A percentile compares a stretch with the other conserved stretches of the same genome.
These are phyloP conservation scores for Fulvia fulva DNA, from an alignment of 2,329 filamentous ascomycete species.

Conservation along the genomic window DNA sequence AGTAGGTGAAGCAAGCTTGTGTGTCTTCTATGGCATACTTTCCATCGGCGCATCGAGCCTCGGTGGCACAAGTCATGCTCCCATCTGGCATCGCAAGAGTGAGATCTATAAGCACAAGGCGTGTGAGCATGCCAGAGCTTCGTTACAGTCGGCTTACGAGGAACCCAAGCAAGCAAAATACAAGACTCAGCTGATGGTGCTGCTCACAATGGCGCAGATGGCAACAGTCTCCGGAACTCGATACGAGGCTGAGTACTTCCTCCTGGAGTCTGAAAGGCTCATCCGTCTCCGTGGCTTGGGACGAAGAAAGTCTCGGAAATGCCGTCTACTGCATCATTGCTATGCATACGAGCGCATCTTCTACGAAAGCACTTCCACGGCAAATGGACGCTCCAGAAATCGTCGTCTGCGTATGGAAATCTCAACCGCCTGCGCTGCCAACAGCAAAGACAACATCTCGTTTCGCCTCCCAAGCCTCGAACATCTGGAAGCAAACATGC, in stretches of 20 bases:
- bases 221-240: neutral
- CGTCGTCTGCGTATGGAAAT: neutral
- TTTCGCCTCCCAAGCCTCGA: neutral
- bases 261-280: constrained; percentile 6
- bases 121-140: neutral
- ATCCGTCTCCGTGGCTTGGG: constrained; percentile 2
- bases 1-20: neutral
- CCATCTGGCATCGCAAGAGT: neutral
- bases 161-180: constrained; percentile 1
- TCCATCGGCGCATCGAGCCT: constrained; percentile 5
- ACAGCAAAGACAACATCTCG: constrained; percentile 1
- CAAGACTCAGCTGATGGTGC: constrained; percentile 5
- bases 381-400: neutral
- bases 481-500: neutral
- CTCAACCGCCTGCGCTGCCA: neutral
- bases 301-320: constrained; percentile 3
- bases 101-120: neutral
- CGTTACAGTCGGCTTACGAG: neutral
- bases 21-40: constrained; percentile 6
- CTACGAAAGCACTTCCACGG: constrained; percentile 5
- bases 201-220: constrained; percentile 3
- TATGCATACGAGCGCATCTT: constrained; percentile 5
- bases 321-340: constrained; percentile 5
- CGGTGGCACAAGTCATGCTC: neutral
- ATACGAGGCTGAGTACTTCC: neutral